Base-by-base conservation (phyloP, 768 basidiomycete genomes). In the Boletus vinaceobasis region DNA sequence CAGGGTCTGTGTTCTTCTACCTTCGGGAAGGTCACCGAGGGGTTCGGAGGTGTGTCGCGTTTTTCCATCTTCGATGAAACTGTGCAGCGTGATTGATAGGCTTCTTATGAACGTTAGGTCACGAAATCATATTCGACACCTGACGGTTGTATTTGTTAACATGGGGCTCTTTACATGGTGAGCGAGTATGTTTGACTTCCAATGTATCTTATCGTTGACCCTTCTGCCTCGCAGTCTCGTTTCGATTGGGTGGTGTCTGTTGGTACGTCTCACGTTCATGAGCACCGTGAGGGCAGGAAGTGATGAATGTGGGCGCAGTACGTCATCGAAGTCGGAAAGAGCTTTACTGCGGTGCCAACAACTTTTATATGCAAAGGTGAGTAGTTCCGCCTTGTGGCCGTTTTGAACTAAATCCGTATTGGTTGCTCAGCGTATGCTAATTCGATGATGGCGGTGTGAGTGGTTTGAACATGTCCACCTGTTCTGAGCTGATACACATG, bases 1-100 rank as follows among this genome's bases (percentile, higher is more conserved):
- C 59, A 1, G 62, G 54, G 1, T 60, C 62, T 11, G 58, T 56
- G 6, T 60, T 61, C 17, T 64, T 64, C 37, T 63, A 63, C 38
- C 55, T 63, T 43, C 59, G 63, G 29, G 59, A 31, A 40, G 55
- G 63, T 1, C 58, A 40, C 29, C 37, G 42, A 43, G 32, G 31
- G 5, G 4, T 61, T 33, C 49, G 21, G 21, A 57, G 44, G 62
- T 63, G 36, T 7, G 32, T 11, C 4, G 15, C 5, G 11, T 4
- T 15, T 14, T 15, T 10, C 5, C 1, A n/a, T 13, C 5, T 14
- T 32, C 11, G 6, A 11, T 32, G 1, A 2, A 19, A 11, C 7
- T 4, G 17, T 1, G n/a, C 27, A n/a, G 43, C 11, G 31, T 15
- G 7, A n/a, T 7, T n/a, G 26, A n/a, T 7, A 3, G 6, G 4